phyloP scores from a whole-genome alignment of 2,329 filamentous ascomycete species.

The Fusarium annulatum region DNA sequence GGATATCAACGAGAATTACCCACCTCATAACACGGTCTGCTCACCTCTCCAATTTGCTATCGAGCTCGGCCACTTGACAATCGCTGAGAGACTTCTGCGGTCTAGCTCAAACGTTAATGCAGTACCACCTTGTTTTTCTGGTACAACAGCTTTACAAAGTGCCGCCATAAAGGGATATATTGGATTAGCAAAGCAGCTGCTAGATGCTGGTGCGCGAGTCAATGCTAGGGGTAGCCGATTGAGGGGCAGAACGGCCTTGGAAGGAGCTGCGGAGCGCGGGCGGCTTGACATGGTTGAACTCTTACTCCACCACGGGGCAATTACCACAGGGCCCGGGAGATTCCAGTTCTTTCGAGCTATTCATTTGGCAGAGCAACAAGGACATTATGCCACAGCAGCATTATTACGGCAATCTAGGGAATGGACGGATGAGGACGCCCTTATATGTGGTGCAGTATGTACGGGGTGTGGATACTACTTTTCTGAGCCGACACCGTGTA shows the following conservation, averaged over 20 bases:
- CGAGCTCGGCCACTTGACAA: not conserved
- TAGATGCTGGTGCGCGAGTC: not conserved
- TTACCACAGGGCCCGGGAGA: not conserved
- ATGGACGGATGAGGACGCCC: not conserved
- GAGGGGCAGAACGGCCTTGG: not conserved
- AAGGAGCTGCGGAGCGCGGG: constrained; percentile 5
- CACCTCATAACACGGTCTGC: fast-evolving
- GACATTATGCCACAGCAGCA: not conserved
- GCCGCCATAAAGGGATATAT: not conserved
- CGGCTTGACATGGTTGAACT: constrained; percentile 4
- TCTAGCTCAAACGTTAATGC: not conserved
- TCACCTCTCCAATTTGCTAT: not conserved
- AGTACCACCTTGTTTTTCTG: not conserved
- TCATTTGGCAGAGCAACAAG: fast-evolving
- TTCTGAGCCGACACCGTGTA: too few species aligned
- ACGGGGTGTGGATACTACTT: fast-evolving
- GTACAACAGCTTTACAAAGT: not conserved
- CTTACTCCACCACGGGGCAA: not conserved
- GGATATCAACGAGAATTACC: not conserved
- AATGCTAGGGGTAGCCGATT: not conserved
- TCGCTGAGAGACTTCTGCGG: not conserved
- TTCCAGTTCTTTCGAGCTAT: not conserved
- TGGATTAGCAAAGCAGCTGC: not conserved
- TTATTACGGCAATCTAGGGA: not conserved
- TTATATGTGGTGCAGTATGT: too few species aligned